Evolutionary conservation across 306 rosid species (phyloP).

Genomic region (Cyamopsis tetragonoloba): DNA sequence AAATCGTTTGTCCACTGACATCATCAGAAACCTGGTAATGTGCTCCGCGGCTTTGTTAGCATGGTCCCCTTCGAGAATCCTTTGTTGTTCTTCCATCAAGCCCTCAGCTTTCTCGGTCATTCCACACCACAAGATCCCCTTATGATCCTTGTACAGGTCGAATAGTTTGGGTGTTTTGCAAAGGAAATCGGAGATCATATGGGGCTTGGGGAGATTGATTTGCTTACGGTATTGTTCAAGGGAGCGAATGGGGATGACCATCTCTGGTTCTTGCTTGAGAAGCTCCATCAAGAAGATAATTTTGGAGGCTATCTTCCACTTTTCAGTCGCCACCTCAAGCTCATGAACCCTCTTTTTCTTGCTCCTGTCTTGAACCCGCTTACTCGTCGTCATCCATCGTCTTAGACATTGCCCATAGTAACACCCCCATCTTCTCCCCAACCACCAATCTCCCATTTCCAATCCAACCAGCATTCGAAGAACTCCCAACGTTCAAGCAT

Average conservation of each 20-base stretch:
- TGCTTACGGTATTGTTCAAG: slow-evolving; percentile 51
- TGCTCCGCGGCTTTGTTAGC: slow-evolving; percentile 60
- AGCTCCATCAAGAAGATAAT: slow-evolving; percentile 59
- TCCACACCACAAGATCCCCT: slow-evolving; percentile 67
- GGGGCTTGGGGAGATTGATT: slow-evolving; percentile 76
- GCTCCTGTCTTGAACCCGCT: slow-evolving; percentile 44
- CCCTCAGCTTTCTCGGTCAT: slow-evolving; percentile 55
- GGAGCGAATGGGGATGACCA: slow-evolving; percentile 58
- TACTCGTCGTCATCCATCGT: slow-evolving; percentile 41
- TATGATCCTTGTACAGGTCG: slow-evolving; percentile 52
- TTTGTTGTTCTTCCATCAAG: slow-evolving; percentile 51
- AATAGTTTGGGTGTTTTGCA: slow-evolving; percentile 61
- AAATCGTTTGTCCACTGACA: slow-evolving; percentile 47
- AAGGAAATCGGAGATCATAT: slow-evolving; percentile 63
- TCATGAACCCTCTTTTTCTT: slow-evolving; percentile 57
- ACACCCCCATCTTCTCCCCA: not conserved
- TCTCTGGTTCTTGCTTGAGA: slow-evolving; percentile 66
- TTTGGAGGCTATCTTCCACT: slow-evolving; percentile 50
- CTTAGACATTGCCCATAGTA: not conserved
- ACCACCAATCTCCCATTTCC: not conserved
- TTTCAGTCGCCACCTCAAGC: slow-evolving; percentile 70
- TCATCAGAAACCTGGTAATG: slow-evolving; percentile 74
- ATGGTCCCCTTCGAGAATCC: slow-evolving; percentile 33
- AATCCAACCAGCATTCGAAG: not conserved
- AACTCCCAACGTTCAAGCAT: not conserved